Conservation (phyloP, 192 early-diverging fungal species). For the Dispira simplex region DNA sequence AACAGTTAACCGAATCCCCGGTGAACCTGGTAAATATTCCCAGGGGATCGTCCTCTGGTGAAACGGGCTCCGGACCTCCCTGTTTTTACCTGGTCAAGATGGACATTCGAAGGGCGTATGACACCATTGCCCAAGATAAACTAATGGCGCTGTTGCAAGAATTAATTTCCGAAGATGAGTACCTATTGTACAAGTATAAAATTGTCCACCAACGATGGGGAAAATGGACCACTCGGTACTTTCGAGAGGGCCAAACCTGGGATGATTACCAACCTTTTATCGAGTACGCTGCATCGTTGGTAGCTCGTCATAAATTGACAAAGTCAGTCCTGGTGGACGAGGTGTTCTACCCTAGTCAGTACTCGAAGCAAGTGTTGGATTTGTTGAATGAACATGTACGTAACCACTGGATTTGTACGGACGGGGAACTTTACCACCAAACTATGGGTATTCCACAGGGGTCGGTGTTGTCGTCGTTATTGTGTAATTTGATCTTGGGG, state of each 20-base stretch:
- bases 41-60: too few relatives aligned
- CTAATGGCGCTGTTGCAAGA: constrained; percentile 36
- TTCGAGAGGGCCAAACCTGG: constrained; percentile 15
- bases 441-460: constrained; percentile 81
- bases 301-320: neutral
- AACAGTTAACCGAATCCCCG: neutral
- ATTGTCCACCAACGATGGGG: constrained; percentile 24
- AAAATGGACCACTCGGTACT: constrained; percentile 15
- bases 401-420: constrained; percentile 49
- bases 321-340: constrained; percentile 50
- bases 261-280: constrained; percentile 28
- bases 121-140: constrained; percentile 63
- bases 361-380: constrained; percentile 24
- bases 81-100: constrained; percentile 60
- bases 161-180: constrained; percentile 37
- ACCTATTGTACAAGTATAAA: constrained; percentile 49
- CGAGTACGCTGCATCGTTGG: constrained; percentile 9
- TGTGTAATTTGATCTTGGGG: constrained; percentile 81
- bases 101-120: constrained; percentile 63
- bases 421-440: constrained; percentile 46
- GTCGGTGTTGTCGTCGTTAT: constrained; percentile 63
- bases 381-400: constrained; percentile 46
- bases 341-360: constrained; percentile 38
- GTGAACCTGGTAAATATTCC: too few relatives aligned
- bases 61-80: neutral